Evolutionary conservation across 345 rosid genomes (phyloP).

Genomic region (Gossypium mustelinum): DNA sequence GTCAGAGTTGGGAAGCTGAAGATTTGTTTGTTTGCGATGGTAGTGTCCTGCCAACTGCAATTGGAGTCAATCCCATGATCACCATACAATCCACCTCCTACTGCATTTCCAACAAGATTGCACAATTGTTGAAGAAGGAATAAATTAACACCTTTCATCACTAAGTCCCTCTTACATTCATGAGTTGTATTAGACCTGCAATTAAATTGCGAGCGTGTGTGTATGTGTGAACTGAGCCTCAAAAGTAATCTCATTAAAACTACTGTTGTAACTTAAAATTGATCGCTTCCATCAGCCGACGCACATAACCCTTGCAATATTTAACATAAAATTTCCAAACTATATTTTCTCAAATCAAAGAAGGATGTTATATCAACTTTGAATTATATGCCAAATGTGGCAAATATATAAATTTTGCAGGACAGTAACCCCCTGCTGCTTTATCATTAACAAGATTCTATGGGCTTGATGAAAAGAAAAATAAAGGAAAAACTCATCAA

Average conservation of each 20-base stretch:
- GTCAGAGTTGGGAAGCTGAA: conserved; percentile 57
- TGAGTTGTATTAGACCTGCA: background rate
- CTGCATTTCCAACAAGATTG: conserved; percentile 46
- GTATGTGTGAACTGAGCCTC: background rate
- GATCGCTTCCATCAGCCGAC: background rate
- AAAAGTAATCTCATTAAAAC: background rate
- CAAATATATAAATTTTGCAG: no score
- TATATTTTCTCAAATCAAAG: background rate
- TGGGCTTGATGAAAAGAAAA: background rate
- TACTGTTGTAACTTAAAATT: background rate
- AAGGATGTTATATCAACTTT: background rate
- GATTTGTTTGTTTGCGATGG: conserved; percentile 41
- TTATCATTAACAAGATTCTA: conserved; percentile 23
- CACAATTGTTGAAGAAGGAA: background rate
- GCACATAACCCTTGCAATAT: background rate
- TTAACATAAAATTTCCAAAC: background rate
- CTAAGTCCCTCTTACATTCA: background rate
- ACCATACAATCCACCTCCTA: conserved; percentile 47
- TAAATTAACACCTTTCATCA: background rate
- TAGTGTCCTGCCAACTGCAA: conserved; percentile 32
- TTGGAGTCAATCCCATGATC: conserved; percentile 57
- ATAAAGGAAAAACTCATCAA: conserved; percentile 13
- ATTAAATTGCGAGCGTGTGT: background rate
- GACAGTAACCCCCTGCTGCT: background rate
- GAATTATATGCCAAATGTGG: background rate